Evolutionary conservation across 2,329 filamentous ascomycete genomes (phyloP).

Genomic region (Tolypocladium tropicale): DNA sequence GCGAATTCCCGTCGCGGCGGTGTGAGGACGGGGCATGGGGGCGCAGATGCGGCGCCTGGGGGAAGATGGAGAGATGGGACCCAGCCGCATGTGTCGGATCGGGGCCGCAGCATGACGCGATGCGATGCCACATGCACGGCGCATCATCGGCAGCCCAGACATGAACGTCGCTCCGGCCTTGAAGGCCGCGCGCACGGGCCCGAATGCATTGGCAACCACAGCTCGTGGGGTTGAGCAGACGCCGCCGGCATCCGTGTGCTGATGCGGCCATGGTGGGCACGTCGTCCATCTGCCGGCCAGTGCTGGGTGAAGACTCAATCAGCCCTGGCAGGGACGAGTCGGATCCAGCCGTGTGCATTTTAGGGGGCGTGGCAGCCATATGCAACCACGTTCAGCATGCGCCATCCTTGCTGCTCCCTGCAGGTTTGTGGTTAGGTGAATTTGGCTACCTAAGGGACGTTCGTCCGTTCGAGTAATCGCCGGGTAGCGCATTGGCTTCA

Average conservation of each 20-base stretch:
- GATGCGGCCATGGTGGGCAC: too few relatives aligned
- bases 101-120: not conserved
- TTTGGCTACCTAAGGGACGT: too few relatives aligned
- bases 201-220: too few relatives aligned
- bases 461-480: too few relatives aligned
- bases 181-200: too few relatives aligned
- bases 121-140: not conserved
- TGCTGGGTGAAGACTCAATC: not conserved
- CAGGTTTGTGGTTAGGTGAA: not conserved
- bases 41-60: not conserved
- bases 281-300: not conserved
- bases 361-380: not conserved
- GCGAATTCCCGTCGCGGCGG: not conserved
- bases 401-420: not conserved
- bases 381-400: not conserved
- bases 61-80: not conserved
- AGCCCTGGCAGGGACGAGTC: not conserved
- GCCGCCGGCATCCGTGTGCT: not conserved
- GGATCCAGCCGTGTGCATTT: not conserved
- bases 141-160: not conserved
- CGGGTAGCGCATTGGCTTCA: too few relatives aligned
- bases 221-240: not conserved
- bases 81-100: not conserved
- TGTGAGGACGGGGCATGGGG: not conserved
- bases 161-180: too few relatives aligned